Percentiles rank a stretch among this genome's conserved stretches.
These are phyloP conservation scores for Cyberlindnera mycetangii DNA, from an alignment of 805 yeast species.

Conservation along the genomic window DNA sequence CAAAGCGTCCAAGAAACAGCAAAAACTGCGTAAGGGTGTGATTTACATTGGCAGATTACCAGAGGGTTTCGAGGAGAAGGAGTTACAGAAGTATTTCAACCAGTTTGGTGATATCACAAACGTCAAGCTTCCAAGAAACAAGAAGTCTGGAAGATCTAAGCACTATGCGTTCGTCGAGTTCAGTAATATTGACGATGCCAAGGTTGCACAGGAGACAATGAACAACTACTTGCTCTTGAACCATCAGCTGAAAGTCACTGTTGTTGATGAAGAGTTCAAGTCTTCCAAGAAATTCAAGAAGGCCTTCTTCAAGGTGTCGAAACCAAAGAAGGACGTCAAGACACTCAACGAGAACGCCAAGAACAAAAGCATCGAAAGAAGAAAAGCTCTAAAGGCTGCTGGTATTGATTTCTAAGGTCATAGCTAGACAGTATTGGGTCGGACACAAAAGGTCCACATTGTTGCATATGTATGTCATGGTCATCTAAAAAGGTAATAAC, in stretches of 20 bases:
- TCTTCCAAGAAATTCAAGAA: conserved; percentile 35
- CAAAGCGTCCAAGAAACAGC: conserved; percentile 23
- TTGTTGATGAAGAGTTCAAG: conserved; percentile 45
- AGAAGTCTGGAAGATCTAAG: conserved; percentile 84
- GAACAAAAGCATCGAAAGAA: conserved; percentile 33
- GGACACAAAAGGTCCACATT: too few relatives aligned
- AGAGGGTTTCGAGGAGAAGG: conserved; percentile 83
- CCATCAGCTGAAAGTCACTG: conserved; percentile 74
- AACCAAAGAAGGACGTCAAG: conserved; percentile 30
- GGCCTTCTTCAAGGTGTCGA: conserved; percentile 31
- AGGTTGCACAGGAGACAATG: conserved; percentile 92
- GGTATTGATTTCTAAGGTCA: conserved; percentile 35
- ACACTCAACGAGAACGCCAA: conserved; percentile 32
- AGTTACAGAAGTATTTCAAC: conserved; percentile 69
- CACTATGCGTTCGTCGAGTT: conserved; percentile 93
- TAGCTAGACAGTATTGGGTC: too few relatives aligned
- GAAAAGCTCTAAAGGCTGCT: conserved; percentile 31
- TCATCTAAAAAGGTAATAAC: too few relatives aligned
- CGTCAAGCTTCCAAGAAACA: conserved; percentile 81
- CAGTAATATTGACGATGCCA: conserved; percentile 68
- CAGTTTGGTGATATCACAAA: conserved; percentile 88
- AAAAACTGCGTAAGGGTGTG: conserved; percentile 52
- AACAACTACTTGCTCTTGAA: conserved; percentile 88
- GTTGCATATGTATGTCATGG: too few relatives aligned
- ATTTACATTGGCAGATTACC: conserved; percentile 92